phyloP scores from a whole-genome alignment of 345 rosid genomes.

The Fremontodendron californicum region DNA sequence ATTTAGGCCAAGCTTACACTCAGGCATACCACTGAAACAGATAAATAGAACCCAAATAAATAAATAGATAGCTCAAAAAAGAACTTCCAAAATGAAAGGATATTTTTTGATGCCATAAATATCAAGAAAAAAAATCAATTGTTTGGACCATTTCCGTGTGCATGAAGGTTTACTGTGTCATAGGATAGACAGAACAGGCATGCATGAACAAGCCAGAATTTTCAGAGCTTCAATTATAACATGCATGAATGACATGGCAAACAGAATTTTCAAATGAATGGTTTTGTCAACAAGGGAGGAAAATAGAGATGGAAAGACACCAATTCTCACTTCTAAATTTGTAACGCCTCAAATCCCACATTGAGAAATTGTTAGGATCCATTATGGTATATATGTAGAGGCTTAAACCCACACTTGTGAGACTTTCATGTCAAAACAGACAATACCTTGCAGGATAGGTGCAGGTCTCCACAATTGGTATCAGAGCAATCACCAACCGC shows the following conservation, averaged over 20 bases:
- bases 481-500: no score
- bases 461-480: no score
- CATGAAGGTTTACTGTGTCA: neutral
- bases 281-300: neutral
- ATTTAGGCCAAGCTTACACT: constrained; percentile 95
- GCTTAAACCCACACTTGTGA: neutral
- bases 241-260: neutral
- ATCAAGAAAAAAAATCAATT: neutral
- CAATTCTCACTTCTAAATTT: neutral
- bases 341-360: neutral
- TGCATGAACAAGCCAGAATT: neutral
- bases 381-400: no score
- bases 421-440: neutral
- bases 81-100: neutral
- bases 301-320: constrained; percentile 8
- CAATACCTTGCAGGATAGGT: no score
- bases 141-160: neutral
- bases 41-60: constrained; percentile 12
- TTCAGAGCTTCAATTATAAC: neutral
- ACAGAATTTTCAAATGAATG: neutral
- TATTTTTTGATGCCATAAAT: neutral
- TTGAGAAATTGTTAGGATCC: no score
- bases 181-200: neutral
- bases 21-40: constrained; percentile 86
- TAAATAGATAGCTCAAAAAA: constrained; percentile 3